Base-by-base conservation (phyloP, 129 eudicot genomes). In the Arctium lappa region DNA sequence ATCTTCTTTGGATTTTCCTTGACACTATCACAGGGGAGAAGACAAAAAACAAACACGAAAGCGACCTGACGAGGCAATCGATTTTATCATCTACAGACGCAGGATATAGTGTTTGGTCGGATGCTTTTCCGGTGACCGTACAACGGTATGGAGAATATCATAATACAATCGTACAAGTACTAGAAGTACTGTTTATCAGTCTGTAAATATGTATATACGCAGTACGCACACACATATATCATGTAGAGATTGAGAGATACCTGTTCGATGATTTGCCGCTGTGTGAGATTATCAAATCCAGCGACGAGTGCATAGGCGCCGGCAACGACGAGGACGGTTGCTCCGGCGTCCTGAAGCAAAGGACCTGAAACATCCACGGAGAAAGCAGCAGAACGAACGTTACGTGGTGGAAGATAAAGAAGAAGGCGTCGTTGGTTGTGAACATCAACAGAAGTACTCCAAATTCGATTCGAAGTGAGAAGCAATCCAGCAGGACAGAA, bases 291-390 rank as follows among this genome's bases (percentile, higher is more conserved):
- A 83, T 91, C 97, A 78, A 95, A 95, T 37, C 87, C 82, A 27
- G 97, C 79, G 48, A 95, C 97, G 5, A 95, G 90, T 9, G 87
- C 90, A 50, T 91, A 95, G 2, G 91, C 97, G 48, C 97, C 98
- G 74, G 83, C 75, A 75, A 91, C 77, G 3, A 90, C 92, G 60
- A 88, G 72, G 29, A 85, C 85, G 39, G 93, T 86, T 12, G 97
- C 97, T 27, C 88, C 92, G 79, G 91, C 91, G 72, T 95, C 98
- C 74, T 89, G 97, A n/a, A 90, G 33, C 33, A 90, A 9, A 6
- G 82, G 78, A 16, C 71, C 89, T 2, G 86, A 74, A 0, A 39
- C 84, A 73, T 79, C 86, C 46, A 31, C 81, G 13, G 83, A 0
- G 10, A 79, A 53, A 72, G 86, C 89, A 8, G 79, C 16, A 3